Percentiles rank a stretch among this genome's conserved stretches.
Evolutionary conservation across 305 asterid species (phyloP).

Genomic region (Fraxinus sp.): DNA sequence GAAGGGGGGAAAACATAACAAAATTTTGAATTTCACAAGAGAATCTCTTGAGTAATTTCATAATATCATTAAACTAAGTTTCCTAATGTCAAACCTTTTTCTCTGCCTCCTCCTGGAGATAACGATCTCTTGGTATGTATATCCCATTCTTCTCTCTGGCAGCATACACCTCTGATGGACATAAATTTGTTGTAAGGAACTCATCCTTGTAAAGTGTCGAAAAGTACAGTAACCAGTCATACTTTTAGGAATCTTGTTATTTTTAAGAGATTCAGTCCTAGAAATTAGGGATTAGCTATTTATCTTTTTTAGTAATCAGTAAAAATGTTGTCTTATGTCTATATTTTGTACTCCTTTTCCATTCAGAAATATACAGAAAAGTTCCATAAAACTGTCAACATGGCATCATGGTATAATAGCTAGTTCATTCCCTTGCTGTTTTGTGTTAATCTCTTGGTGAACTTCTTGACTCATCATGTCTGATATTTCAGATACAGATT

Average conservation of each 20-base stretch:
- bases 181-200: conserved; percentile 4
- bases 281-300: neutral
- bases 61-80: neutral
- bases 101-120: conserved; percentile 32
- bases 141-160: conserved; percentile 32
- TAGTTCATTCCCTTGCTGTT: neutral
- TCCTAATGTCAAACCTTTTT: conserved; percentile 34
- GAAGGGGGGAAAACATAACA: neutral
- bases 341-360: neutral
- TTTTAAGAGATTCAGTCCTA: neutral
- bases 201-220: neutral
- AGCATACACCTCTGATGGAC: conserved; percentile 33
- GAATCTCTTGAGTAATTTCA: neutral
- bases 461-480: neutral
- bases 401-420: neutral
- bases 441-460: neutral
- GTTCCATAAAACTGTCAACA: neutral
- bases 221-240: neutral
- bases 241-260: neutral
- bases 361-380: neutral
- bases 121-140: conserved; percentile 27
- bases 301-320: neutral
- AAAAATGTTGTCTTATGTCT: neutral
- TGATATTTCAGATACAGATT: neutral
- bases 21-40: neutral